Percentiles rank a stretch among this genome's conserved stretches.
These are phyloP conservation scores for Quercus engelmannii DNA, from an alignment of 306 rosid species.

Conservation along the genomic window DNA sequence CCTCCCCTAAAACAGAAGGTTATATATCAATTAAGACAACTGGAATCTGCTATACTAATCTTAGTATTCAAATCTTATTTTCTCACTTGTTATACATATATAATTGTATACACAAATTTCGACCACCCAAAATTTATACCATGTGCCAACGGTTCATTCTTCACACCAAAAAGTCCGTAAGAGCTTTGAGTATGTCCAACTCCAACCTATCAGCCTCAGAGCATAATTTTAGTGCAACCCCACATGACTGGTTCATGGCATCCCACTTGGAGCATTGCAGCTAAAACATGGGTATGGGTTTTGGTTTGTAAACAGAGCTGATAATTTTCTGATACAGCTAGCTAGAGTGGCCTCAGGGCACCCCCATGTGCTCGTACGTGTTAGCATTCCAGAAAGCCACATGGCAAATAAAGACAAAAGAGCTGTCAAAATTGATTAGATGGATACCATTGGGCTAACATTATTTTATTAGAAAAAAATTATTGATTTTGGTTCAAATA, in stretches of 20 bases:
- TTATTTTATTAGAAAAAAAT: not conserved
- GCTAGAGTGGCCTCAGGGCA: not conserved
- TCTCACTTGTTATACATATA: too few relatives aligned
- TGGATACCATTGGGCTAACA: not conserved
- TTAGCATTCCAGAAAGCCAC: conserved; percentile 3
- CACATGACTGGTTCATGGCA: conserved; percentile 22
- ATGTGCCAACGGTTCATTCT: not conserved
- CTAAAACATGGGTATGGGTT: not conserved
- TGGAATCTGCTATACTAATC: too few relatives aligned
- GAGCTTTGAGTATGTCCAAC: not conserved
- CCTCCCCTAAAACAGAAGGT: too few relatives aligned
- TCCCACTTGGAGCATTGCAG: conserved; percentile 16
- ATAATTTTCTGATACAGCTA: not conserved
- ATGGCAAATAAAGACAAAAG: conserved; percentile 29
- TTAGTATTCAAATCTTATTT: too few relatives aligned
- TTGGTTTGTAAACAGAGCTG: not conserved
- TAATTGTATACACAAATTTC: too few relatives aligned
- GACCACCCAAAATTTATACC: too few relatives aligned
- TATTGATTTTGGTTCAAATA: not conserved
- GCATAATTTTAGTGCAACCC: conserved; percentile 2
- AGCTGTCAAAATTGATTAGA: conserved; percentile 23
- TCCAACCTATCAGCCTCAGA: not conserved
- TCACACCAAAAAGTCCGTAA: not conserved
- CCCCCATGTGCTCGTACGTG: conserved; percentile 54
- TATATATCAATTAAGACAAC: too few relatives aligned